Conservation (phyloP, 2,329 filamentous ascomycete genomes). For the Talaromyces verruculosus region DNA sequence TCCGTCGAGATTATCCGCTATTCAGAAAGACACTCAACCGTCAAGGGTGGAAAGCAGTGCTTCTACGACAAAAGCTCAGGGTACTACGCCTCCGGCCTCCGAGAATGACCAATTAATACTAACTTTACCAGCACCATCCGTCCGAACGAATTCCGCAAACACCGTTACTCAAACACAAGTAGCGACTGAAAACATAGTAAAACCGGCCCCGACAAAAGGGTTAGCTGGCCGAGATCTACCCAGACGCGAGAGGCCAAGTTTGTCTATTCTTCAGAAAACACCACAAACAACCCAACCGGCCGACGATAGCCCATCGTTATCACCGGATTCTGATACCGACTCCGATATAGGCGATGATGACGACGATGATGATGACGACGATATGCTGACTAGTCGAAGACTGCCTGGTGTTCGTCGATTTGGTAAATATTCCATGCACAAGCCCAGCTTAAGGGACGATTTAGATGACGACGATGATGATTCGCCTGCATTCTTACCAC, state of each 20-base stretch:
- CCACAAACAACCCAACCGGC: constrained; percentile 34
- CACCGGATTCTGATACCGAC: constrained; percentile 34
- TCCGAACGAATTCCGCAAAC: constrained; percentile 34
- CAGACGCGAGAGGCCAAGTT: constrained; percentile 29
- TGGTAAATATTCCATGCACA: constrained; percentile 42
- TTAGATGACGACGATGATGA: constrained; percentile 48
- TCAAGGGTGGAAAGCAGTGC: constrained; percentile 30
- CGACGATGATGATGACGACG: constrained; percentile 23
- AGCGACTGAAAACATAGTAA: constrained; percentile 29
- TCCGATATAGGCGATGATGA: constrained; percentile 31
- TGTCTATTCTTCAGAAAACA: constrained; percentile 30
- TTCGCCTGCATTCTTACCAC: constrained; percentile 48
- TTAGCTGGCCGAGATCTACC: constrained; percentile 28
- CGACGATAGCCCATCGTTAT: constrained; percentile 37
- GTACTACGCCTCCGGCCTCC: constrained; percentile 14
- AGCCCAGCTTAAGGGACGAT: constrained; percentile 34
- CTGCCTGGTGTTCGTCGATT: constrained; percentile 39
- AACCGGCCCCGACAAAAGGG: constrained; percentile 27
- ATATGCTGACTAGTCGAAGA: constrained; percentile 26
- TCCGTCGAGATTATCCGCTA: constrained; percentile 40
- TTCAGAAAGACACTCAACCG: constrained; percentile 34
- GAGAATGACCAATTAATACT: not conserved
- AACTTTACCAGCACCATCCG: constrained; percentile 12
- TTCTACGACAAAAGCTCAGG: constrained; percentile 22
- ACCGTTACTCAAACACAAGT: constrained; percentile 33